These are phyloP conservation scores for Phytomonas francai DNA, from an alignment of 208 protist species.

Conservation along the genomic window DNA sequence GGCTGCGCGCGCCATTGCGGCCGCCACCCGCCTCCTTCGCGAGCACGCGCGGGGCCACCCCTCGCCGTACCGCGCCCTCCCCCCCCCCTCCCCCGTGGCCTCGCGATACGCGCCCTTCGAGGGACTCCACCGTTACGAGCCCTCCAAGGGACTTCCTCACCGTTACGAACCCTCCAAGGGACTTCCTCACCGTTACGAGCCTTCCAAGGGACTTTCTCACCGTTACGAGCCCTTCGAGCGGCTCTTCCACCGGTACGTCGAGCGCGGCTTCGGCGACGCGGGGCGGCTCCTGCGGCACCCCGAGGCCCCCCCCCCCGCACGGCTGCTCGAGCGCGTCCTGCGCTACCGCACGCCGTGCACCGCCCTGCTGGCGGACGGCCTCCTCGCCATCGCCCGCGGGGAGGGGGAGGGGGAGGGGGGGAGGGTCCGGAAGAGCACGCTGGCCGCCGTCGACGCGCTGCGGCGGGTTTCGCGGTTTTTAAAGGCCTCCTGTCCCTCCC, in stretches of 20 bases:
- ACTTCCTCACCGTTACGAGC: slow-evolving; percentile 55
- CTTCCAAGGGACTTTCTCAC: too few species aligned
- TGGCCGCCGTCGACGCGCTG: slow-evolving; percentile 14
- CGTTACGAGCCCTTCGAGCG: slow-evolving; percentile 51
- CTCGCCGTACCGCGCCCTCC: not conserved
- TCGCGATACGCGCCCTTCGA: not conserved
- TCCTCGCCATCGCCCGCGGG: slow-evolving; percentile 24
- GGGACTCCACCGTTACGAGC: too few species aligned
- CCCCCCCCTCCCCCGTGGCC: not conserved
- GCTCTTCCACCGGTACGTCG: slow-evolving; percentile 51
- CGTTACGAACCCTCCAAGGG: too few species aligned
- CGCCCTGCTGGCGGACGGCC: slow-evolving; percentile 27
- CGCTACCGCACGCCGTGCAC: slow-evolving; percentile 35
- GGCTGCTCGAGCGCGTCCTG: slow-evolving; percentile 43
- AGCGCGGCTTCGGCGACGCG: slow-evolving; percentile 30
- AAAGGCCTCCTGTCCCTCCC: slow-evolving; percentile 5
- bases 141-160: too few species aligned
- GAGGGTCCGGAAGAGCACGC: slow-evolving; percentile 10
- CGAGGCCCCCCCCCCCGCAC: slow-evolving; percentile 45
- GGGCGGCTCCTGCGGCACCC: slow-evolving; percentile 43
- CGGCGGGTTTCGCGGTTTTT: slow-evolving; percentile 12
- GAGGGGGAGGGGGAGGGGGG: slow-evolving; percentile 13
- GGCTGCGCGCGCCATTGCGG: too few species aligned
- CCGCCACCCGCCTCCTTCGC: too few species aligned
- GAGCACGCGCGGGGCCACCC: not conserved